Evolutionary conservation across 2,329 filamentous ascomycete genomes (phyloP).

Genomic region (Bisporella sp.): DNA sequence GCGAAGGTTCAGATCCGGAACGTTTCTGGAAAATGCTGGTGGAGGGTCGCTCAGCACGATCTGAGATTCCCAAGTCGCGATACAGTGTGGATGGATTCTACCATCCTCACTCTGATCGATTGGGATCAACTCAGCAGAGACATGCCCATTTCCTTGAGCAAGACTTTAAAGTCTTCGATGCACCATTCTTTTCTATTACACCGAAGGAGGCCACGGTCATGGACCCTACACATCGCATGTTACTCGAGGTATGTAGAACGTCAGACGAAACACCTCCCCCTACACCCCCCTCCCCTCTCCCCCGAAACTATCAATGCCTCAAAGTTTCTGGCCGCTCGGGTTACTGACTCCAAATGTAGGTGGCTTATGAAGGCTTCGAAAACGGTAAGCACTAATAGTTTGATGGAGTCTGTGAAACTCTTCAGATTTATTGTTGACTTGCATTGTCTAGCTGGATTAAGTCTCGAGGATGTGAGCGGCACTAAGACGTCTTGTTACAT

Average conservation of each 20-base stretch:
- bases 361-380: neutral
- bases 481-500: neutral
- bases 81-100: slow-evolving; percentile 35
- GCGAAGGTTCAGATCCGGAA: slow-evolving; percentile 33
- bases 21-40: slow-evolving; percentile 41
- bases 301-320: no score
- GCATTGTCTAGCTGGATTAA: neutral
- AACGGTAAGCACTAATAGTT: neutral
- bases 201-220: slow-evolving; percentile 20
- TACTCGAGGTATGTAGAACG: slow-evolving; percentile 32
- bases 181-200: slow-evolving; percentile 28
- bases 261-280: neutral
- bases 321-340: no score
- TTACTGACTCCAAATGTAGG: neutral
- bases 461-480: neutral
- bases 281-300: no score
- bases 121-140: slow-evolving; percentile 1
- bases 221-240: slow-evolving; percentile 43
- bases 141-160: slow-evolving; percentile 26
- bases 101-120: slow-evolving; percentile 1
- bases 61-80: slow-evolving; percentile 24
- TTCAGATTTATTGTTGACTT: neutral
- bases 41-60: slow-evolving; percentile 40
- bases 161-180: slow-evolving; percentile 30
- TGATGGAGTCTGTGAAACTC: neutral